Evolutionary conservation across 352 stramenopile species (phyloP), one percentile per base, ranked within the genome.

Genomic region (Halophytophthora batemanensis): DNA sequence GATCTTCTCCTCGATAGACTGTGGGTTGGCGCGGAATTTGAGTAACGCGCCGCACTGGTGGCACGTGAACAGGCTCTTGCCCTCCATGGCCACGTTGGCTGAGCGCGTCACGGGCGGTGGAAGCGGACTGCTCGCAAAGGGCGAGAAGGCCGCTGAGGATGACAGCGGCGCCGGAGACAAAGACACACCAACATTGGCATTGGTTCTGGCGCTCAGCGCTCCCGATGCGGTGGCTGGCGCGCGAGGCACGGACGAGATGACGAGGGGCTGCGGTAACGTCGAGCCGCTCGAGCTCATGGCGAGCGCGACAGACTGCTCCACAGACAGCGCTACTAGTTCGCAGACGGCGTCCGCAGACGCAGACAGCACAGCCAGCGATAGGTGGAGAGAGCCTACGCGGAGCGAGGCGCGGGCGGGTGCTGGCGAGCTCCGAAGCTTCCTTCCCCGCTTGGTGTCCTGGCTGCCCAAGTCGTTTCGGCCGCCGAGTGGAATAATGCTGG

Each of bases 41-140:
- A 90, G 76, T 52, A 90, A 53, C 21, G 76, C 66, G 35, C 74
- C 76, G 52, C 79, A 90, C 41, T 83, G 69, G 54, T 82, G 74
- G 48, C 79, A 90, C 53, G 76, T 90, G 41, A 90, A 90, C 19
- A 90, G 61, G 43, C 74, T 86, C 45, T 90, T 90, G 29, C 79
- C 79, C 44, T 90, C 79, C 60, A 90, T 85, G 31, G 72, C 66
- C 43, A 79, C 43, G 38, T 47, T 13, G 29, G 29, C 29, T 13
- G 29, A 35, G 13, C 29, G 29, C 7, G 29, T 35, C 53, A 22
- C 58, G 63, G 61, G 53, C 53, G n/a, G 49, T 42, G 28, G 58
- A 6, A 33, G 44, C n/a, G 52, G 45, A 33, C 53, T 71, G 14
- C 48, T 54, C 23, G 62, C 19, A 43, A 62, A 71, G 18, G 63